Conservation (phyloP, 169 alveolate species). For the Amoebophrya sp. region DNA sequence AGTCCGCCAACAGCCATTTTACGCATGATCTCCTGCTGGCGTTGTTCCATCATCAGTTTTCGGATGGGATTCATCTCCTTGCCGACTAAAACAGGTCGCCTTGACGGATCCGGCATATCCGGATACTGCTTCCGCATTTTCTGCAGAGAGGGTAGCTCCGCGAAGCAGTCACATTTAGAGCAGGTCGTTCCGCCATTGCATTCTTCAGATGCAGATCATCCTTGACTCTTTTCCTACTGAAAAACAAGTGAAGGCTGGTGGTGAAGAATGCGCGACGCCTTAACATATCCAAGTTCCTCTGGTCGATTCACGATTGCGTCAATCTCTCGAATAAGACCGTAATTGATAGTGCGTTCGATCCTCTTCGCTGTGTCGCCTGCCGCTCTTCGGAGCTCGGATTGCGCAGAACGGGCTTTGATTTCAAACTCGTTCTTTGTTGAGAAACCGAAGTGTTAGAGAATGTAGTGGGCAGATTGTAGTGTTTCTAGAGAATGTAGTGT, state of each 20-base stretch:
- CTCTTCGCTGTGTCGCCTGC: background rate
- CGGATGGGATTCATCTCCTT: background rate
- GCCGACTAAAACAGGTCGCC: background rate
- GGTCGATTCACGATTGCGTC: background rate
- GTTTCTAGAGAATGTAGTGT: too few species aligned
- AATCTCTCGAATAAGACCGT: background rate
- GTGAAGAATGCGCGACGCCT: too few species aligned
- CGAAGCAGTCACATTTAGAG: background rate
- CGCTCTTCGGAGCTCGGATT: background rate
- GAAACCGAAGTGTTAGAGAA: too few species aligned
- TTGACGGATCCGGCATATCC: background rate
- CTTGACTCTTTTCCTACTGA: too few species aligned
- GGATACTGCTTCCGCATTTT: background rate
- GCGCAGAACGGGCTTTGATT: background rate
- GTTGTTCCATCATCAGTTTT: background rate
- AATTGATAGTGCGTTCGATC: background rate
- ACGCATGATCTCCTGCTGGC: background rate
- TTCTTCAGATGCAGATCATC: too few species aligned
- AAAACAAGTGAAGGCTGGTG: too few species aligned
- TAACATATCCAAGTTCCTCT: background rate
- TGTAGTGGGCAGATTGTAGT: too few species aligned
- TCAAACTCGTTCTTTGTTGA: background rate
- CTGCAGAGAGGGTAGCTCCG: background rate
- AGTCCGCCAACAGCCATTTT: background rate
- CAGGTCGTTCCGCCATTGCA: too few species aligned